Percentiles rank a stretch among this genome's conserved stretches.
Evolutionary conservation across 1,284 basidiomycete species (phyloP).

Genomic region (Naganishia liquefaciens): DNA sequence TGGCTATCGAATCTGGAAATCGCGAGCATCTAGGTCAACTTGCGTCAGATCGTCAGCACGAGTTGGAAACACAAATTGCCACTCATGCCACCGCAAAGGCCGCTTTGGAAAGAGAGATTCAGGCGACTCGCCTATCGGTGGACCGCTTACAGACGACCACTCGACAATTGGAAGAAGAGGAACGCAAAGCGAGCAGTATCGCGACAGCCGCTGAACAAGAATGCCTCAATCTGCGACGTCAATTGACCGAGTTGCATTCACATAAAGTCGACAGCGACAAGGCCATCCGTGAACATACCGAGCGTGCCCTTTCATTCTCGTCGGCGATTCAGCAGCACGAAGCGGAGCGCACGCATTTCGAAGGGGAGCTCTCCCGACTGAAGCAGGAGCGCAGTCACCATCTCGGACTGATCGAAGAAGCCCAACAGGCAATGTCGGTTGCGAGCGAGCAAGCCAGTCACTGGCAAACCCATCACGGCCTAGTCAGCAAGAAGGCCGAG

Average conservation of each 20-base stretch:
- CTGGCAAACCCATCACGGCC: slow-evolving; percentile 54
- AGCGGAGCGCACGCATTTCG: slow-evolving; percentile 70
- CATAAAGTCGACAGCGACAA: slow-evolving; percentile 66
- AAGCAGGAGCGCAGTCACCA: slow-evolving; percentile 73
- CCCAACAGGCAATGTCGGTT: slow-evolving; percentile 72
- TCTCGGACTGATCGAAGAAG: slow-evolving; percentile 79
- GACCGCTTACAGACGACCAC: slow-evolving; percentile 74
- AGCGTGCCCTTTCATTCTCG: slow-evolving; percentile 71
- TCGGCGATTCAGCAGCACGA: slow-evolving; percentile 76
- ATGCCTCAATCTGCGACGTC: slow-evolving; percentile 68
- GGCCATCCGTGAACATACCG: slow-evolving; percentile 73
- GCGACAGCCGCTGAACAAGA: slow-evolving; percentile 80
- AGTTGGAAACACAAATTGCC: slow-evolving; percentile 75
- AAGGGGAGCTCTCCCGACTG: slow-evolving; percentile 71
- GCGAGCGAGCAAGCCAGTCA: slow-evolving; percentile 62
- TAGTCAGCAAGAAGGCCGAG: slow-evolving; percentile 8
- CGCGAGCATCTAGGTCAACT: slow-evolving; percentile 67
- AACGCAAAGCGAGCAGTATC: slow-evolving; percentile 75
- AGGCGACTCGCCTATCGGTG: slow-evolving; percentile 72
- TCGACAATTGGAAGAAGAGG: slow-evolving; percentile 76
- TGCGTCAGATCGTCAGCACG: slow-evolving; percentile 75
- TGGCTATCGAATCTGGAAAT: slow-evolving; percentile 75
- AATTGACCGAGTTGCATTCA: slow-evolving; percentile 73
- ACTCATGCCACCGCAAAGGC: slow-evolving; percentile 60
- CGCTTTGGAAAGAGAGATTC: slow-evolving; percentile 61